phyloP scores from a whole-genome alignment of 768 basidiomycete genomes.

The Symmetrospora coprosmae region DNA sequence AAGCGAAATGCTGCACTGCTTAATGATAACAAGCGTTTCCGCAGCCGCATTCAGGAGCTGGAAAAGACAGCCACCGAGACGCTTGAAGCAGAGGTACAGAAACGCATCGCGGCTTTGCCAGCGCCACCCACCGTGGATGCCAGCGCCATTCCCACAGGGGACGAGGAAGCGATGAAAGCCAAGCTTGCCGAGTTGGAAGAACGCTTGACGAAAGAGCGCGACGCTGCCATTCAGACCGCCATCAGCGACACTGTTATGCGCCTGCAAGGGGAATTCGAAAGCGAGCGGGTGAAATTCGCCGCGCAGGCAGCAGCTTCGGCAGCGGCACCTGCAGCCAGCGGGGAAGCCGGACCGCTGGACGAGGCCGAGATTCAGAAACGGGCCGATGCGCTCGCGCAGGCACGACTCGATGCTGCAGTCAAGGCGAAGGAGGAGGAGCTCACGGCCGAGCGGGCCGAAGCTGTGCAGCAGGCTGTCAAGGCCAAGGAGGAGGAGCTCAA shows the following conservation, averaged over 20 bases:
- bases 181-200: slow-evolving; percentile 16
- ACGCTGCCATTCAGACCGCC: slow-evolving; percentile 24
- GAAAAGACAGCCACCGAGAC: slow-evolving; percentile 33
- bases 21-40: slow-evolving; percentile 33
- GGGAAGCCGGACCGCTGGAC: slow-evolving; percentile 27
- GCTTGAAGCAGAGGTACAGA: slow-evolving; percentile 39
- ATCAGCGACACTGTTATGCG: slow-evolving; percentile 14
- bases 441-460: slow-evolving; percentile 19
- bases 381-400: slow-evolving; percentile 18
- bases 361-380: slow-evolving; percentile 24
- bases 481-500: slow-evolving; percentile 49
- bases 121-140: slow-evolving; percentile 31
- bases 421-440: slow-evolving; percentile 52
- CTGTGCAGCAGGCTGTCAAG: slow-evolving; percentile 43
- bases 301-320: slow-evolving; percentile 51
- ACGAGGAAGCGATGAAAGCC: slow-evolving; percentile 17
- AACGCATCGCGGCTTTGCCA: slow-evolving; percentile 39
- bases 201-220: slow-evolving; percentile 11
- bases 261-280: slow-evolving; percentile 33
- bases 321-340: slow-evolving; percentile 38
- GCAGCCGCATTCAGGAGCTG: slow-evolving; percentile 38
- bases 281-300: slow-evolving; percentile 50
- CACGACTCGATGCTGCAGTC: slow-evolving; percentile 35
- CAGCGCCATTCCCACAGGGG: slow-evolving; percentile 8
- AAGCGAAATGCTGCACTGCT: not conserved